phyloP scores from a whole-genome alignment of 495 filamentous ascomycete genomes.

The Chaetomium fimeti region DNA sequence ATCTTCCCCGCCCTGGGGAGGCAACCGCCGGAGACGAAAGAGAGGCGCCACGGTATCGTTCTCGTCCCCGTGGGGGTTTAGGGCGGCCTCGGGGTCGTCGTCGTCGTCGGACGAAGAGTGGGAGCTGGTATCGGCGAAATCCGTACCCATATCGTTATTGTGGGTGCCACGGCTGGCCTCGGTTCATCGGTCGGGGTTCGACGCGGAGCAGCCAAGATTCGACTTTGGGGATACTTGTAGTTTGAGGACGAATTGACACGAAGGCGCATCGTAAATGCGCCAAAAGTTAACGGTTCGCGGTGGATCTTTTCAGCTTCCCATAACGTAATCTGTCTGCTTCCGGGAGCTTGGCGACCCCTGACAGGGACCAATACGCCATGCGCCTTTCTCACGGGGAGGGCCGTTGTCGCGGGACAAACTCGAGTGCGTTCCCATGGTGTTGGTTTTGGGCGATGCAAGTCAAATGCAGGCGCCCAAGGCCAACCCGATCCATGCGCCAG shows the following conservation, averaged over 20 bases:
- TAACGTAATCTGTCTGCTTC: constrained; percentile 24
- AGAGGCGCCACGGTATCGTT: constrained; percentile 27
- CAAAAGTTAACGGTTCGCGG: not conserved
- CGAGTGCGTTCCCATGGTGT: not conserved
- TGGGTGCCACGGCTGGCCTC: constrained; percentile 9
- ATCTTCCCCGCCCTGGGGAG: constrained; percentile 18
- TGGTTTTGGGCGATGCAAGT: not conserved
- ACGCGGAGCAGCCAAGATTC: not conserved
- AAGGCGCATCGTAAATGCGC: not conserved
- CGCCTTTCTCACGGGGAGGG: not conserved
- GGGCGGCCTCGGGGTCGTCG: constrained; percentile 29
- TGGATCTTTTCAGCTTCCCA: constrained; percentile 17
- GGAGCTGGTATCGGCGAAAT: constrained; percentile 10
- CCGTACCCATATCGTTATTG: constrained; percentile 18
- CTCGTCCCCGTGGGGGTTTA: constrained; percentile 18
- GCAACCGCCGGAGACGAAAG: constrained; percentile 23
- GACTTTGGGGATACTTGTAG: not conserved
- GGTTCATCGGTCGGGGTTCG: constrained; percentile 8
- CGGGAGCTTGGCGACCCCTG: constrained; percentile 22
- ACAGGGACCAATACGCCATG: not conserved
- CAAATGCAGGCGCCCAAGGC: not conserved
- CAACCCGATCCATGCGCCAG: not conserved
- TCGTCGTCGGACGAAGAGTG: constrained; percentile 26
- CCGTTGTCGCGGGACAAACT: not conserved
- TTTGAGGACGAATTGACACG: not conserved